Evolutionary conservation across 2,329 filamentous ascomycete genomes (phyloP).

Genomic region (Microdochium bolleyi): DNA sequence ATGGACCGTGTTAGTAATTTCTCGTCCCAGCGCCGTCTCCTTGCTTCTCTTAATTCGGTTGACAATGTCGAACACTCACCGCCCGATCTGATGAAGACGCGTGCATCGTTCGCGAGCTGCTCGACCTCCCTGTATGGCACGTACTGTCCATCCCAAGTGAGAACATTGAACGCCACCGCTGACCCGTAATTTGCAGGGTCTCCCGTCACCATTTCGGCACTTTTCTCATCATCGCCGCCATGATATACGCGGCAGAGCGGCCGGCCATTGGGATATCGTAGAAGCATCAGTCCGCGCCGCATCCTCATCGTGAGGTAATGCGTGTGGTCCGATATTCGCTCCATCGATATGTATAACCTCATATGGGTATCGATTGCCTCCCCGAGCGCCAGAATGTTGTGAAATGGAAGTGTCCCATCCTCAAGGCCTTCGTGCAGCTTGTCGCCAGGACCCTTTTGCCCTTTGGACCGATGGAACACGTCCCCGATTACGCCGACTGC

Average conservation of each 20-base stretch:
- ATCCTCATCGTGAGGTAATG: conserved; percentile 41
- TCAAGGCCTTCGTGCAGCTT: conserved; percentile 54
- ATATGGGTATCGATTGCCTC: conserved; percentile 50
- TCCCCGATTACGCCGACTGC: conserved; percentile 45
- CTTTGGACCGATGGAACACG: conserved; percentile 29
- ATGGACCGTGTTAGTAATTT: neutral
- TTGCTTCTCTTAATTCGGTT: too few relatives aligned
- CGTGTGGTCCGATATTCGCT: conserved; percentile 50
- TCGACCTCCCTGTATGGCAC: conserved; percentile 54
- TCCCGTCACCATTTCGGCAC: conserved; percentile 28
- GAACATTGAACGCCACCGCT: conserved; percentile 57
- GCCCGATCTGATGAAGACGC: conserved; percentile 55
- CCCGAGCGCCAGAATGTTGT: conserved; percentile 54
- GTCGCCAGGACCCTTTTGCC: conserved; percentile 19
- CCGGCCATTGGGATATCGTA: conserved; percentile 45
- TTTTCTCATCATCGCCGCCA: conserved; percentile 33
- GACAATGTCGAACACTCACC: conserved; percentile 16
- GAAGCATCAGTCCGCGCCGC: conserved; percentile 33
- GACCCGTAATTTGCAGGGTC: conserved; percentile 43
- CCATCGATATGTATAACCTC: conserved; percentile 49
- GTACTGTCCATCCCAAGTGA: conserved; percentile 40
- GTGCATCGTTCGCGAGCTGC: conserved; percentile 40
- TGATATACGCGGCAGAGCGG: conserved; percentile 47
- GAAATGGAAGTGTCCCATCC: conserved; percentile 60
- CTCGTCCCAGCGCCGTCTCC: neutral